Evolutionary conservation across 352 stramenopile species (phyloP).

Genomic region (Phytophthora podocarpi): DNA sequence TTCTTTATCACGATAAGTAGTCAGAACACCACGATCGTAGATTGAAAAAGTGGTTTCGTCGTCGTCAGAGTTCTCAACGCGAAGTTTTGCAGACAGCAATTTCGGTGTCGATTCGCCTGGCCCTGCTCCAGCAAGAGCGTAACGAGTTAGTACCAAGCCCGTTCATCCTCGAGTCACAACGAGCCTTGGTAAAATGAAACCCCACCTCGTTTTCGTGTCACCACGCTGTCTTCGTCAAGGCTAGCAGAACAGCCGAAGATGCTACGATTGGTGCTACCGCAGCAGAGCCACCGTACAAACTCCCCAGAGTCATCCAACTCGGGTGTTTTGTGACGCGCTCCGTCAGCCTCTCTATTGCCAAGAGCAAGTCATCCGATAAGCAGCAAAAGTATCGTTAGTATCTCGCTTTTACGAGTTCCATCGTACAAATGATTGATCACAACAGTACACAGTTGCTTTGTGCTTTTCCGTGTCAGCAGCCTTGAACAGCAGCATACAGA

Average conservation of each 20-base stretch:
- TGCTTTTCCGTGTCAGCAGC: slow-evolving; percentile 44
- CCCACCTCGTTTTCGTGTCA: not conserved
- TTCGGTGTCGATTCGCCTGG: slow-evolving; percentile 33
- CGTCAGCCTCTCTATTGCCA: slow-evolving; percentile 36
- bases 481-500: slow-evolving; percentile 54
- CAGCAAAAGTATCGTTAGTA: slow-evolving; percentile 19
- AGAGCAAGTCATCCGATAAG: no score
- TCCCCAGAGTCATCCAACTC: slow-evolving; percentile 62
- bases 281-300: slow-evolving; percentile 71
- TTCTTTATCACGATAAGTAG: slow-evolving; percentile 8
- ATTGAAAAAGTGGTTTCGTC: slow-evolving; percentile 44
- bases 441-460: slow-evolving; percentile 29
- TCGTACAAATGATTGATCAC: not conserved
- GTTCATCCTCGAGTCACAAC: no score
- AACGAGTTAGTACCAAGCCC: not conserved
- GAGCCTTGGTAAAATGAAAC: slow-evolving; percentile 18
- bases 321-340: slow-evolving; percentile 50
- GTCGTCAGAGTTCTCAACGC: slow-evolving; percentile 9
- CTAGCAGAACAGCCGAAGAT: slow-evolving; percentile 59
- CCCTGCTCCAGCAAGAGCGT: not conserved
- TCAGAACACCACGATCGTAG: slow-evolving; percentile 53
- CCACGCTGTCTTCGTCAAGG: not conserved
- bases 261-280: slow-evolving; percentile 53
- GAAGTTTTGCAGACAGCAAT: slow-evolving; percentile 47
- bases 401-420: not conserved